These are phyloP conservation scores for Candida endomychidarum DNA, from an alignment of 805 yeast genomes.

Conservation along the genomic window DNA sequence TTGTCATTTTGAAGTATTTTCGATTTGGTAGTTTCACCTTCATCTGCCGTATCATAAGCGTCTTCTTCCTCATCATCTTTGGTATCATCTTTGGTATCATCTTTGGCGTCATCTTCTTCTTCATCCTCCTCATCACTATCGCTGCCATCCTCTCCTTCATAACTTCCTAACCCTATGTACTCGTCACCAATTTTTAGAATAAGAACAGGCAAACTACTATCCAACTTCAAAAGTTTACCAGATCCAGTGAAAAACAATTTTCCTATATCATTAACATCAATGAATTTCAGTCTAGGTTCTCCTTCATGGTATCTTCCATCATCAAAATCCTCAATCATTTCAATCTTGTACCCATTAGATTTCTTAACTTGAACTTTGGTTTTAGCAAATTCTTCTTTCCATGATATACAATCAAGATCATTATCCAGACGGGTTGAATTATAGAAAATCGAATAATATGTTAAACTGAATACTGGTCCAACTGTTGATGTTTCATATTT, in stretches of 20 bases:
- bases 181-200: slow-evolving; percentile 48
- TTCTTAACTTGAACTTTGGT: slow-evolving; percentile 43
- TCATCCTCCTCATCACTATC: slow-evolving; percentile 23
- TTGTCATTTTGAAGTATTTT: slow-evolving; percentile 7
- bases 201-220: slow-evolving; percentile 66
- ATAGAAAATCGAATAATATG: slow-evolving; percentile 62
- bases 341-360: slow-evolving; percentile 38
- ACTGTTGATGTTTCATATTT: slow-evolving; percentile 29
- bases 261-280: slow-evolving; percentile 43
- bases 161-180: slow-evolving; percentile 55
- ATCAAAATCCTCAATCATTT: slow-evolving; percentile 56
- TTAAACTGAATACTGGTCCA: slow-evolving; percentile 61
- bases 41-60: slow-evolving; percentile 6
- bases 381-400: slow-evolving; percentile 74
- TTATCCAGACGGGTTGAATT: slow-evolving; percentile 44
- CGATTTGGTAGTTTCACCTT: slow-evolving; percentile 13
- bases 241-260: slow-evolving; percentile 69
- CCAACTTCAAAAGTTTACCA: slow-evolving; percentile 61
- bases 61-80: background rate
- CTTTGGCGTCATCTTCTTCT: slow-evolving; percentile 22
- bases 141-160: slow-evolving; percentile 23
- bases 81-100: slow-evolving; percentile 11
- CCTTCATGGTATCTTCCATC: slow-evolving; percentile 74
- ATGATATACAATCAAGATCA: slow-evolving; percentile 47
- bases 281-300: slow-evolving; percentile 33